Evolutionary conservation across 2,329 filamentous ascomycete species (phyloP).

Genomic region (Neonectria punicea): DNA sequence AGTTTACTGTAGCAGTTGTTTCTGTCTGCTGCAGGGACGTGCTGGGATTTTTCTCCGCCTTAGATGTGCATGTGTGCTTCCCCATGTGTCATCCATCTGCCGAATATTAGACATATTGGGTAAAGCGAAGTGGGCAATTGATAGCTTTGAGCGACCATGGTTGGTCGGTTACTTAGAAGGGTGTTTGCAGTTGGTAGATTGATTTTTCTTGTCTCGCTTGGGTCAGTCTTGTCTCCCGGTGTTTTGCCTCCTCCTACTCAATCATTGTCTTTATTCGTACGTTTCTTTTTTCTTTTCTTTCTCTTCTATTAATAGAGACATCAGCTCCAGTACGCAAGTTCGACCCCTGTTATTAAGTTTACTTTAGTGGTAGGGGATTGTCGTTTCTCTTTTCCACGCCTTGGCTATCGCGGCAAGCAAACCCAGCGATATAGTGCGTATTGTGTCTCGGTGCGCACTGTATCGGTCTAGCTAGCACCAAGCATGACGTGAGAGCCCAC

Average conservation of each 20-base stretch:
- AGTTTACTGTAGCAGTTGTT: background rate
- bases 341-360: background rate
- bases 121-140: background rate
- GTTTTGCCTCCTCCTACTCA: background rate
- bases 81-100: constrained; percentile 2
- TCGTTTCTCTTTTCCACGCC: background rate
- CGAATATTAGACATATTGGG: background rate
- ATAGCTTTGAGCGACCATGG: background rate
- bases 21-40: background rate
- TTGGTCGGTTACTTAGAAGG: background rate
- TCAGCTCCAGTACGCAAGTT: background rate
- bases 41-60: background rate
- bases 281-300: too few species aligned
- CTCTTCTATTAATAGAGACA: background rate
- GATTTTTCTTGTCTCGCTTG: background rate
- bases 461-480: background rate
- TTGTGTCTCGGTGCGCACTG: background rate
- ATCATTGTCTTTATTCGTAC: background rate
- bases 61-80: background rate
- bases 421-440: background rate
- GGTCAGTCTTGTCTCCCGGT: background rate
- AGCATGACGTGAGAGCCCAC: constrained; percentile 22
- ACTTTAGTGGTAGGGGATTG: background rate
- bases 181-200: background rate
- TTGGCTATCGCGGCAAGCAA: background rate